A percentile compares a stretch with the other conserved stretches of the same genome.
phyloP scores from a whole-genome alignment of 2,329 filamentous ascomycete species.

The Rosellinia necatrix region DNA sequence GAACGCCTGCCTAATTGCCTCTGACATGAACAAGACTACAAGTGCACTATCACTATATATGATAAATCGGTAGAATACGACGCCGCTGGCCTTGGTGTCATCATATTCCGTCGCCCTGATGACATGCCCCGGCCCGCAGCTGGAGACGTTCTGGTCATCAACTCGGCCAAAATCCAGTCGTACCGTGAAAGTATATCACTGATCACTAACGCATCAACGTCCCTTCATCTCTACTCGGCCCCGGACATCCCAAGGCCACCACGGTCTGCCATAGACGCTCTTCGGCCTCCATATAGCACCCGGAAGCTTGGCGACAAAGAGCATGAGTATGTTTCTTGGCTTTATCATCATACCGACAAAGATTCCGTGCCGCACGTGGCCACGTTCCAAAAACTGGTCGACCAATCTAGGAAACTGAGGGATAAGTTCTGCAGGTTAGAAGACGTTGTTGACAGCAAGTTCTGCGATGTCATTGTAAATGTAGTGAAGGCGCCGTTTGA shows the following conservation, averaged over 20 bases:
- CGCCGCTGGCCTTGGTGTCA: conserved; percentile 51
- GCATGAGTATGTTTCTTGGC: conserved; percentile 51
- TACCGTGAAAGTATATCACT: conserved; percentile 46
- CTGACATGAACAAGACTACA: conserved; percentile 54
- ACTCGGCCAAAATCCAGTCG: conserved; percentile 56
- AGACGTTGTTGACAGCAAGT: conserved; percentile 60
- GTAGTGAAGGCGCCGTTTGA: conserved; percentile 62
- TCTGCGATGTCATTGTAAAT: conserved; percentile 73
- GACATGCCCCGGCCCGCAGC: conserved; percentile 54
- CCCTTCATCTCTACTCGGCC: conserved; percentile 51
- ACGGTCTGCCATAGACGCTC: conserved; percentile 42
- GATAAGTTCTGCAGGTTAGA: conserved; percentile 69
- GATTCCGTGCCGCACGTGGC: conserved; percentile 46
- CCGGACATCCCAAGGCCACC: conserved; percentile 48
- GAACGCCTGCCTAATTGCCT: conserved; percentile 4
- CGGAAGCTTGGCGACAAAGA: conserved; percentile 39
- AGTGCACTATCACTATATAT: conserved; percentile 63
- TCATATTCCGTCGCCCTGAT: conserved; percentile 61
- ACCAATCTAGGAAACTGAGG: conserved; percentile 49
- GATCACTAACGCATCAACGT: conserved; percentile 48
- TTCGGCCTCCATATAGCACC: conserved; percentile 28
- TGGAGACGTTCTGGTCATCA: conserved; percentile 69
- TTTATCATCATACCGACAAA: conserved; percentile 53
- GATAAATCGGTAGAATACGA: conserved; percentile 60
- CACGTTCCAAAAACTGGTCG: conserved; percentile 48